Evolutionary conservation across 192 early-diverging fungal species (phyloP).

Genomic region (Phycomyces blakesleeanus): DNA sequence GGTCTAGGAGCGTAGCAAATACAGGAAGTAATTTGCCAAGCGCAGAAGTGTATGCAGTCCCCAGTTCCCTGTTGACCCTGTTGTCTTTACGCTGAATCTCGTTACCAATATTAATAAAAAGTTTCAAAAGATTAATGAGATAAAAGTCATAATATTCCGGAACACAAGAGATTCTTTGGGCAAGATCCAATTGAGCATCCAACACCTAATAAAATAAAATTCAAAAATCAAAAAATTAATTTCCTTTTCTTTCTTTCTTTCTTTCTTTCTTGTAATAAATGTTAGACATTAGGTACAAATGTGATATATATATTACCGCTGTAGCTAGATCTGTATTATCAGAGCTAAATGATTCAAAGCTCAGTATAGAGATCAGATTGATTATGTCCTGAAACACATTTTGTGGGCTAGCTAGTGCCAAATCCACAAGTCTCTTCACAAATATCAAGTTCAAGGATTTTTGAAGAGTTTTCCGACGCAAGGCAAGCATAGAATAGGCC

Average conservation of each 20-base stretch:
- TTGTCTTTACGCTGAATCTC: conserved; percentile 45
- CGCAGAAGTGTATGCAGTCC: conserved; percentile 38
- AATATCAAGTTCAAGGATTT: conserved; percentile 45
- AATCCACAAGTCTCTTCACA: conserved; percentile 52
- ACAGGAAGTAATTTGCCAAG: conserved; percentile 61
- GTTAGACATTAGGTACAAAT: no score
- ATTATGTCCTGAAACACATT: conserved; percentile 61
- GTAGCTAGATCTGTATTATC: conserved; percentile 10
- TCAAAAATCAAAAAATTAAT: neutral
- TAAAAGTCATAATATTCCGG: conserved; percentile 53
- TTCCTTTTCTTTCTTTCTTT: no score
- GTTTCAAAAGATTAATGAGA: conserved; percentile 43
- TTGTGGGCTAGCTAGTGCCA: conserved; percentile 53
- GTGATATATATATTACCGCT: no score
- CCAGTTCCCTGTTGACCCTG: conserved; percentile 37
- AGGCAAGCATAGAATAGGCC: conserved; percentile 61
- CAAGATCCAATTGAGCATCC: conserved; percentile 41
- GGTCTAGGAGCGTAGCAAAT: conserved; percentile 53
- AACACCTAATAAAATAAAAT: conserved; percentile 33
- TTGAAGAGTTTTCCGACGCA: conserved; percentile 51
- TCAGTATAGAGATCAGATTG: conserved; percentile 42
- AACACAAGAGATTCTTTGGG: conserved; percentile 38
- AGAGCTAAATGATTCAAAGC: conserved; percentile 22
- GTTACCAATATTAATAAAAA: conserved; percentile 60
- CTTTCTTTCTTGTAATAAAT: no score